Conservation (phyloP, 495 filamentous ascomycete species). For the Penicillium arizonense region DNA sequence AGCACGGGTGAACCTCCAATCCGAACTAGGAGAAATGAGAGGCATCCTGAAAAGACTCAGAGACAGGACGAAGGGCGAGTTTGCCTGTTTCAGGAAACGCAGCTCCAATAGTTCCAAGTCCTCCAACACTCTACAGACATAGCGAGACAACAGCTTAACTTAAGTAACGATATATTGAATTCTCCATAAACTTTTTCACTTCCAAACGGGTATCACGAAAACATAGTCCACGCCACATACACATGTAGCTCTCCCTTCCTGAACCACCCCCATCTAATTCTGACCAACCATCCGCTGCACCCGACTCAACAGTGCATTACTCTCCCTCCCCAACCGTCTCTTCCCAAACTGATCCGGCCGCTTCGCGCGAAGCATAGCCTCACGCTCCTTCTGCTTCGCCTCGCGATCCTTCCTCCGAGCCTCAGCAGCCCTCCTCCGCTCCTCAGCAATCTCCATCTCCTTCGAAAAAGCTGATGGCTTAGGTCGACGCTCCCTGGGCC, state of each 20-base stretch:
- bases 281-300: constrained; percentile 69
- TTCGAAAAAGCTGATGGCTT: constrained; percentile 73
- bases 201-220: constrained; percentile 26
- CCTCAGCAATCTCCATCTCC: constrained; percentile 68
- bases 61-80: constrained; percentile 81
- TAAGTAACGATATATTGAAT: constrained; percentile 1
- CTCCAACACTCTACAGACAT: constrained; percentile 6
- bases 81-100: constrained; percentile 70
- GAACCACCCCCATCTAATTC: constrained; percentile 6
- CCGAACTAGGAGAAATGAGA: constrained; percentile 86
- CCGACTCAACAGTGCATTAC: constrained; percentile 75
- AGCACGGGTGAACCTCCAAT: constrained; percentile 73
- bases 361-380: constrained; percentile 73
- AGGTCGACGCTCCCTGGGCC: constrained; percentile 38
- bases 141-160: background rate
- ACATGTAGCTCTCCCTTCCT: background rate
- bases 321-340: constrained; percentile 81
- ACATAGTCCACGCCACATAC: constrained; percentile 2
- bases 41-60: constrained; percentile 76
- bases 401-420: constrained; percentile 56
- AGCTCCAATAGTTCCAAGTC: constrained; percentile 24
- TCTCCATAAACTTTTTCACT: constrained; percentile 11
- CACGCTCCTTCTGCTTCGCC: constrained; percentile 60
- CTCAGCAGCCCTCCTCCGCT: constrained; percentile 63
- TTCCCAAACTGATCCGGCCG: constrained; percentile 74